Base-by-base conservation (phyloP, 1,284 basidiomycete species). In the Naganishia liquefaciens region DNA sequence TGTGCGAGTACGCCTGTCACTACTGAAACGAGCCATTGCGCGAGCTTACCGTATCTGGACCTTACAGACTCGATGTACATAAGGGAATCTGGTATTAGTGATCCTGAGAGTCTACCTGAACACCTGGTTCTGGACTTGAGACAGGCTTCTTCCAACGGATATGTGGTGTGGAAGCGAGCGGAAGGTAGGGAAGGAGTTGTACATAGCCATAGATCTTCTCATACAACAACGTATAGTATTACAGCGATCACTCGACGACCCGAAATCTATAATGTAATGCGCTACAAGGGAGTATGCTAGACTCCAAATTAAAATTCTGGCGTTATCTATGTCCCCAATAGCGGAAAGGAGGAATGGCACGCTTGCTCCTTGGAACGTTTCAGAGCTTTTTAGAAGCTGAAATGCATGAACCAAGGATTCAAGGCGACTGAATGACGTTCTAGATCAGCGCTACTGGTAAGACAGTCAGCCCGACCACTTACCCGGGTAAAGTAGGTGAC, bases 361-460 rank as follows among this genome's bases (percentile, higher is more conserved):
- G 3, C 11, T 21, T 47, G 21, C 46, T 47, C 21, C 23, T 37
- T 2, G 33, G 7, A 7, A 37, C 33, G 13, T 10, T 13, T 37
- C 33, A 37, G 33, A 7, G 33, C 10, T 37, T 4, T 28, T 81
- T 79, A 28, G 71, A 90, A 47, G 77, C 81, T 54, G 80, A 84
- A 70, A 30, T 58, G 55, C 55, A 58, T 49, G 27, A 58, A 49
- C 62, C 65, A 43, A 27, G 58, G 54, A 19, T 67, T 57, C 44
- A 61, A 30, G 13, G 33, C 58, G 10, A 61, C 46, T 61, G 23
- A 5, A 21, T 23, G 15, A 47, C 3, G 21, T 5, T 25, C 13
- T 47, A 21, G 46, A 21, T 47, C n/a, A 47, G 46, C 46, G n/a
- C 17, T n/a, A 10, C n/a, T 23, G 33, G 1, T 54, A 19, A 19